phyloP scores from a whole-genome alignment of 352 stramenopile species.

The Globisporangium nodosum region DNA sequence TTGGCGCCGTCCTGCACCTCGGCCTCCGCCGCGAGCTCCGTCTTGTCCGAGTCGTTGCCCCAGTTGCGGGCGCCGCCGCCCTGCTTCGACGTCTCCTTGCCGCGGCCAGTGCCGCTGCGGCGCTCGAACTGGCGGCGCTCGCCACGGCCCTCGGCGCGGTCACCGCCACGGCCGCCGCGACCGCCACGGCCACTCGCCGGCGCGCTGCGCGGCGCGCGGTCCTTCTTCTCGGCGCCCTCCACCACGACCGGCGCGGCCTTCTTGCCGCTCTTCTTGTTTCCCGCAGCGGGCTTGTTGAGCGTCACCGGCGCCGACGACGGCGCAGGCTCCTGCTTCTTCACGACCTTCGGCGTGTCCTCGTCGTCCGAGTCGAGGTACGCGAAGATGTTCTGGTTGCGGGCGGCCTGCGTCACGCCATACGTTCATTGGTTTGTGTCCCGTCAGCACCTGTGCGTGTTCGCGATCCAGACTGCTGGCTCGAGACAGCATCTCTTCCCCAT shows the following conservation, averaged over 20 bases:
- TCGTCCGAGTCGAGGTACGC: constrained; percentile 72
- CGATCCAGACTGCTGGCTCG: background rate
- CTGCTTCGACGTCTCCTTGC: constrained; percentile 94
- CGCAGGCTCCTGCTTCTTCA: constrained; percentile 45
- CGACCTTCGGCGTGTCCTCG: constrained; percentile 64
- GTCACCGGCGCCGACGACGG: constrained; percentile 48
- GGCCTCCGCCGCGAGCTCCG: constrained; percentile 70
- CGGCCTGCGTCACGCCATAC: constrained; percentile 18
- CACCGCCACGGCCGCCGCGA: constrained; percentile 39
- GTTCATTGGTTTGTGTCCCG: background rate
- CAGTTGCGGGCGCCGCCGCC: constrained; percentile 95
- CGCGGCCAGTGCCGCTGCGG: constrained; percentile 92
- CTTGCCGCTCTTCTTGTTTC: constrained; percentile 79
- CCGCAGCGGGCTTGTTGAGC: constrained; percentile 79
- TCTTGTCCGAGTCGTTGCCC: constrained; percentile 93
- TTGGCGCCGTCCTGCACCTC: constrained; percentile 51
- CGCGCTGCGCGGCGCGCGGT: constrained; percentile 42
- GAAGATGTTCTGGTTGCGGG: constrained; percentile 65
- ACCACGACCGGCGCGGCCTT: constrained; percentile 36
- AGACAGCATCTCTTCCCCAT: background rate
- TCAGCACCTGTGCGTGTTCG: background rate
- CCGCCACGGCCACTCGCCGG: constrained; percentile 34
- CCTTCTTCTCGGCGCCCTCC: constrained; percentile 44
- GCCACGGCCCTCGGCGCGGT: constrained; percentile 28
- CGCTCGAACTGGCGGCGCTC: constrained; percentile 90